Evolutionary conservation across 495 filamentous ascomycete species (phyloP).

Genomic region (Xylaria sp.): DNA sequence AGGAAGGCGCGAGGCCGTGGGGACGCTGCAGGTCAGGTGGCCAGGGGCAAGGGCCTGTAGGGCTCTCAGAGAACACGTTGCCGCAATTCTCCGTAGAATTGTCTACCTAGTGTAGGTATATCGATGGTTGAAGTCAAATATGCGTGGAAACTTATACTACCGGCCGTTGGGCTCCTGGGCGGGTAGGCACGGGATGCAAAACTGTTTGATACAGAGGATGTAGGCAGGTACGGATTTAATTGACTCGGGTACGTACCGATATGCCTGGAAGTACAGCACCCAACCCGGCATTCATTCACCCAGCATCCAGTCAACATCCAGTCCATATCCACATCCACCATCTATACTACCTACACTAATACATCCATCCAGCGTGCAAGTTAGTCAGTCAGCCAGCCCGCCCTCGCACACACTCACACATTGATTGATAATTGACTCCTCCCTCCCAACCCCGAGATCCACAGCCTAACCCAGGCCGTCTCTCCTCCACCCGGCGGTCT

Average conservation of each 20-base stretch:
- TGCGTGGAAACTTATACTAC: no score
- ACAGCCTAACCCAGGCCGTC: background rate
- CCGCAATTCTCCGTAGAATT: conserved; percentile 12
- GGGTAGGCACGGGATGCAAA: background rate
- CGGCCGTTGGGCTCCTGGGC: background rate
- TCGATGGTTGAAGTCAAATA: no score
- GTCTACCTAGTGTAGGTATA: background rate
- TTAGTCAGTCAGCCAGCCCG: conserved; percentile 11
- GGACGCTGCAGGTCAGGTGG: conserved; percentile 23
- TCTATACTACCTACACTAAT: no score
- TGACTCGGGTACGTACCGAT: background rate
- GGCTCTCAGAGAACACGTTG: conserved; percentile 43
- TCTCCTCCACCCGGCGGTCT: background rate
- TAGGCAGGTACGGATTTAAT: background rate
- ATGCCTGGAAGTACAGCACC: background rate
- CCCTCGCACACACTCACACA: conserved; percentile 4
- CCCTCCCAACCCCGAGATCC: background rate
- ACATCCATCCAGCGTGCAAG: background rate
- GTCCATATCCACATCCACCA: no score
- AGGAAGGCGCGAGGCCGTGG: conserved; percentile 10
- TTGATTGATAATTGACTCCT: background rate
- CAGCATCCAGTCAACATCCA: no score
- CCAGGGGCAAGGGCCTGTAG: conserved; percentile 2
- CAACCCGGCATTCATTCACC: background rate
- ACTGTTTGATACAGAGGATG: background rate